A percentile compares a stretch with the other conserved stretches of the same genome.
These are phyloP conservation scores for Takashimella koratensis DNA, from an alignment of 1,284 basidiomycete species.

Conservation along the genomic window DNA sequence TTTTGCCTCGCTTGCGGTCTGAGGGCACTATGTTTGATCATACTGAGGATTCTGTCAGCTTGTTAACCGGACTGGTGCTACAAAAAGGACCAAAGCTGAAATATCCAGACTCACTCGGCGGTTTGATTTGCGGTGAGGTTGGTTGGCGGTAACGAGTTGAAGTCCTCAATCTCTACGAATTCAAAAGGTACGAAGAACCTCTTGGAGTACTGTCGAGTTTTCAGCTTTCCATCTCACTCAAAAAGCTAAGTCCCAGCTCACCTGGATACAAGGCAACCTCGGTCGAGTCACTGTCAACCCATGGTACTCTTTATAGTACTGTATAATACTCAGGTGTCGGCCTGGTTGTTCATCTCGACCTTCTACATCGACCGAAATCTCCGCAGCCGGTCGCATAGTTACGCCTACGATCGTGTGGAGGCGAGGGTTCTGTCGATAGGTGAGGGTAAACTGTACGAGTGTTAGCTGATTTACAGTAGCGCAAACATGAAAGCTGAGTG, in stretches of 20 bases:
- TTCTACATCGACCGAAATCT: constrained; percentile 34
- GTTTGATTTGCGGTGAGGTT: constrained; percentile 38
- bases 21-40: constrained; percentile 47
- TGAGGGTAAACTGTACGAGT: constrained; percentile 34
- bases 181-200: constrained; percentile 40
- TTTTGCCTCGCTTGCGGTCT: constrained; percentile 30
- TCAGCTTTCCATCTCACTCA: background rate
- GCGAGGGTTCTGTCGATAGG: constrained; percentile 32
- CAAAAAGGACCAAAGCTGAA: too few relatives aligned
- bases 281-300: constrained; percentile 26
- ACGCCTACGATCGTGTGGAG: constrained; percentile 36
- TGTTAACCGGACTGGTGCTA: background rate
- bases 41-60: too few relatives aligned
- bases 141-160: constrained; percentile 40
- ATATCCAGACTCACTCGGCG: constrained; percentile 26
- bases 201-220: constrained; percentile 34
- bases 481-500: too few relatives aligned
- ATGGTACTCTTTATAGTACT: constrained; percentile 45
- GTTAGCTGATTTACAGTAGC: background rate
- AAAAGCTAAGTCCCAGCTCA: constrained; percentile 15
- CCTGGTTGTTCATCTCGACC: constrained; percentile 28
- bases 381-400: constrained; percentile 27
- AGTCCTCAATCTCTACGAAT: constrained; percentile 38
- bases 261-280: constrained; percentile 42
- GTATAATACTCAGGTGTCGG: constrained; percentile 28